Base-by-base conservation (phyloP, 768 basidiomycete genomes). In the Hirschioporus abietinus region DNA sequence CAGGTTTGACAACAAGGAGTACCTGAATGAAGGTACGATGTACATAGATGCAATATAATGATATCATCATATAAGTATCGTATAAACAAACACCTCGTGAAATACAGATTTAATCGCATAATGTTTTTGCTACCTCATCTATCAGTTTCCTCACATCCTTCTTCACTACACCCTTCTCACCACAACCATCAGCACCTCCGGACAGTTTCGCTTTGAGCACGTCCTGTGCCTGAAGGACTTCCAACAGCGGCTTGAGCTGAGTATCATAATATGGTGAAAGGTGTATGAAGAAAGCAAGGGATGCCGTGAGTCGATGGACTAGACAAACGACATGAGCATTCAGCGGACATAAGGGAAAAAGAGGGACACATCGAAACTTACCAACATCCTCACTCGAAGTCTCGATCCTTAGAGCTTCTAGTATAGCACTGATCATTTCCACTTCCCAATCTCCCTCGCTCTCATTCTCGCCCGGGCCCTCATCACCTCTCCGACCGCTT, bases 301-400 rank as follows among this genome's bases (percentile, higher is more conserved):
- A 88, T 1, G 92, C 94, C 0, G 86, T 81, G 58, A 97, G 77
- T 15, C 95, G 91, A 74, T 97, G 92, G 1, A 95, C 93, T 92
- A 70, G 26, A 36, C 26, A 36, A 35, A 4, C 8, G n/a, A 61
- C 60, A 66, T 20, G 57, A 58, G 10, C 66, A 35, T 63, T 24
- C 26, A 18, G 24, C 52, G 35, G 60, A 63, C 26, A 65, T 63
- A 23, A 52, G 7, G 58, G 63, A 58, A 20, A 34, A 26, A 64
- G 35, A 52, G 58, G 58, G 69, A 68, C 58, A n/a, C 60, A 60
- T 26, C 64, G 35, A 75, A 2, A 74, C 92, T 77, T 66, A 91
- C 94, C 88, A 71, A 93, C 87, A 73, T 96, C 95, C 74, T 93
- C 91, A 69, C 82, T 91, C 65, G 79, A 77, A 68, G 78, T 83